Base-by-base conservation (phyloP, 1,139 yeast species). In the Sugiyamaella sp. region DNA sequence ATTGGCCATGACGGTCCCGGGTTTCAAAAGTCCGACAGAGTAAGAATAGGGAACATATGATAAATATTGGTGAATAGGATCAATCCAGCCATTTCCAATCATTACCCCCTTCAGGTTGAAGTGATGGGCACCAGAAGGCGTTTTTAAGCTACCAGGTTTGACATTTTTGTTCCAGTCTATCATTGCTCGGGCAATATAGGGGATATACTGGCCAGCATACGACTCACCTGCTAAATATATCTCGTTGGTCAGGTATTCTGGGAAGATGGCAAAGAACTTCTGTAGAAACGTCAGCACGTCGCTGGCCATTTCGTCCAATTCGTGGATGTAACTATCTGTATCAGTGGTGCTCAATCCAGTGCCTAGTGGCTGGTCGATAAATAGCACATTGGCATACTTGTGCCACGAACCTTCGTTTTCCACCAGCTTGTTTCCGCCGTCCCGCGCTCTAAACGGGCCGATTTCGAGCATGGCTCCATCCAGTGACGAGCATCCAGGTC, bases 11-110 rank as follows among this genome's bases (percentile, higher is more conserved):
- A 51, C 50, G 6, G 69, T 54, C 8, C 68, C 66, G 1, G 61
- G 58, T 33, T 74, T 66, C 8, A 93, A 71, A 6, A 93, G 62
- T 0, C 84, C 86, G 5, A 81, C 77, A 17, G 83, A 78, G 42
- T 83, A 63, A 1, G 88, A 78, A 69, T 79, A 91, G 1, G 96
- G 96, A 37, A 89, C 71, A 64, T 87, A 90, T 14, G 96, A 82
- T 56, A 89, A 75, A 54, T 95, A 85, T 71, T 93, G 99, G 51
- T 80, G 79, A 58, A 83, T 80, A 1, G 98, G 97, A 39, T 90
- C 91, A n/a, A 93, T 82, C 96, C 97, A 93, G 1, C 97, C 98
- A 71, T 93, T 93, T 9, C 98, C 98, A 55, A 93, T 86, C 60
- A 90, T 62, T n/a, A 89, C 66, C 0, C 91, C 93, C 57, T 80